phyloP scores from a whole-genome alignment of 441 rosid species.

The Gossypium laxum region DNA sequence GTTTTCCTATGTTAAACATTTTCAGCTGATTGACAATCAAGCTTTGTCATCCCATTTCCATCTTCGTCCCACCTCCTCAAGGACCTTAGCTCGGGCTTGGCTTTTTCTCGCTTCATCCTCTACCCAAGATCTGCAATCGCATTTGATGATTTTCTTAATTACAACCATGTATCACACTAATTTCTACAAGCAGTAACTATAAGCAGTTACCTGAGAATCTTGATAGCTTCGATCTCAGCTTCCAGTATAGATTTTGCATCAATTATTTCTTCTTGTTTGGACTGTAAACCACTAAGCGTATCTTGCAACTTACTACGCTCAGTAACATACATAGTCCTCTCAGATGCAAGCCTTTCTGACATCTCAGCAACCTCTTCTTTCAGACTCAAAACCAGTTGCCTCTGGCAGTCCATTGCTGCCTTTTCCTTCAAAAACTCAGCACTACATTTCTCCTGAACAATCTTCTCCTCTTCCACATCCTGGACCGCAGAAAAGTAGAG shows the following conservation, averaged over 20 bases:
- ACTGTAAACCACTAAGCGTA: constrained; percentile 32
- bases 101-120: constrained; percentile 89
- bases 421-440: constrained; percentile 53
- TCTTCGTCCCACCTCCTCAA: constrained; percentile 69
- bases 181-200: neutral
- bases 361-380: constrained; percentile 60
- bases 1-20: neutral
- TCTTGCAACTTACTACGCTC: constrained; percentile 43
- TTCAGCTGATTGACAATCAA: constrained; percentile 14
- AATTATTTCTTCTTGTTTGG: constrained; percentile 39
- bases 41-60: constrained; percentile 66
- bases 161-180: neutral
- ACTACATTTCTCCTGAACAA: constrained; percentile 32
- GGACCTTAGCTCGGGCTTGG: constrained; percentile 77
- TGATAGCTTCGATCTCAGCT: constrained; percentile 72
- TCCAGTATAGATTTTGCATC: constrained; percentile 58
- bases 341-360: constrained; percentile 53
- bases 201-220: constrained; percentile 59
- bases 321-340: constrained; percentile 33
- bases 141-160: constrained; percentile 13
- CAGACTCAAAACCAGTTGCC: constrained; percentile 50
- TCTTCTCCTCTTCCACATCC: constrained; percentile 53
- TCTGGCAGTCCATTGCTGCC: constrained; percentile 73
- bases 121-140: constrained; percentile 67
- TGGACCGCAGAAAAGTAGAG: constrained; percentile 24